phyloP scores from a whole-genome alignment of 257 asterid species.

The Solanum pinnatisectum region DNA sequence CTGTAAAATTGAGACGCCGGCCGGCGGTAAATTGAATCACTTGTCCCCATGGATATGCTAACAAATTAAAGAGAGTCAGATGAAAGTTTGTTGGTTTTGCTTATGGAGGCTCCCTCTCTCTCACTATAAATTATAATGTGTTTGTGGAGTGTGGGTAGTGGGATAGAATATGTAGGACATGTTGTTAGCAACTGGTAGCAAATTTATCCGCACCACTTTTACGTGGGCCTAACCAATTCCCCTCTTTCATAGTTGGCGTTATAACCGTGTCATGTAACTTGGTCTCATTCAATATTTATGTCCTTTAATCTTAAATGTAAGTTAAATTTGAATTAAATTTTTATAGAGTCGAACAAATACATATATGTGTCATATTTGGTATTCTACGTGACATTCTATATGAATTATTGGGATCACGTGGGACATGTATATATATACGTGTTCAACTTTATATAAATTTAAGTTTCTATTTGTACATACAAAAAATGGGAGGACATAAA shows the following conservation, averaged over 20 bases:
- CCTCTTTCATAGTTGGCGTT: neutral
- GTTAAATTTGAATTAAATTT: too few relatives aligned
- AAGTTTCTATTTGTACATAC: too few relatives aligned
- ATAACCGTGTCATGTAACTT: neutral
- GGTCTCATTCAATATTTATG: neutral
- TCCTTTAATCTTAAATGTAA: fast-evolving
- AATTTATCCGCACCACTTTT: neutral
- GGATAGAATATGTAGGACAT: neutral
- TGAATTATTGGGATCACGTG: too few relatives aligned
- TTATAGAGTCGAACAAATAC: too few relatives aligned
- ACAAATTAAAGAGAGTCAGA: neutral
- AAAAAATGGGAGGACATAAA: neutral
- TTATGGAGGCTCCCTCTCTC: neutral
- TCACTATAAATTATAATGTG: neutral
- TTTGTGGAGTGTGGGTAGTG: neutral
- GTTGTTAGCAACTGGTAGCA: neutral
- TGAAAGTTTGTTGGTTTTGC: neutral
- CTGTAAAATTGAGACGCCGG: slow-evolving; percentile 33
- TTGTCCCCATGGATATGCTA: slow-evolving; percentile 24
- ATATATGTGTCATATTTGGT: too few relatives aligned
- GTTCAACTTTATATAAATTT: neutral
- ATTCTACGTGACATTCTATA: fast-evolving
- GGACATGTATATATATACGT: neutral
- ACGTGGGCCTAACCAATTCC: neutral
- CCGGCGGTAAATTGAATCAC: slow-evolving; percentile 24